These are phyloP conservation scores for Phytophthora boehmeriae DNA, from an alignment of 352 stramenopile genomes.

Conservation along the genomic window DNA sequence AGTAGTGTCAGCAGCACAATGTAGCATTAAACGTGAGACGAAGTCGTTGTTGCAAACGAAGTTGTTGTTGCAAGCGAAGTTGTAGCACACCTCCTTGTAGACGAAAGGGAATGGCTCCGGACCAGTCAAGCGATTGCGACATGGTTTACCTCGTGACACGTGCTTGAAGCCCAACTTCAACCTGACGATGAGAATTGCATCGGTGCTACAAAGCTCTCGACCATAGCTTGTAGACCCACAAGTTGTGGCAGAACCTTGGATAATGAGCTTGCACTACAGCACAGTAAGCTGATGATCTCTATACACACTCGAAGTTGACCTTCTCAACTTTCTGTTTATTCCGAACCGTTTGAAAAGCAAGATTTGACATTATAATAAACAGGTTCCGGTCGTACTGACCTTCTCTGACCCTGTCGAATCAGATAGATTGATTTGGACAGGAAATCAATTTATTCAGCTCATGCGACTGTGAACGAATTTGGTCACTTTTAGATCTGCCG, in stretches of 20 bases:
- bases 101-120: not conserved
- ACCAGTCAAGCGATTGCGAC: conserved; percentile 4
- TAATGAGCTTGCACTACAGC: too few species aligned
- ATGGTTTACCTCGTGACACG: not conserved
- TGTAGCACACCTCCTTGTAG: not conserved
- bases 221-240: not conserved
- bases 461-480: not conserved
- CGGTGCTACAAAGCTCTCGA: too few species aligned
- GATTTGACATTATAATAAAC: too few species aligned
- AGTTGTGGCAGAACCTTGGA: not conserved
- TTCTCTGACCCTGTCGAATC: not conserved
- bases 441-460: not conserved
- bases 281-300: too few species aligned
- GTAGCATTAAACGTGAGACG: not conserved
- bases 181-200: too few species aligned
- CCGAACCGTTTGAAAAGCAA: too few species aligned
- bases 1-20: conserved; percentile 35
- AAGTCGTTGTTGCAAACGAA: not conserved
- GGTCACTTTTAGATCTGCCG: conserved; percentile 17
- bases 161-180: not conserved
- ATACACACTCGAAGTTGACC: too few species aligned
- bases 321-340: too few species aligned
- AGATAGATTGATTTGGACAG: conserved; percentile 31
- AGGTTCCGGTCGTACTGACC: too few species aligned
- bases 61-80: not conserved